Base-by-base conservation (phyloP, 345 rosid genomes). In the Laguncularia racemosa region DNA sequence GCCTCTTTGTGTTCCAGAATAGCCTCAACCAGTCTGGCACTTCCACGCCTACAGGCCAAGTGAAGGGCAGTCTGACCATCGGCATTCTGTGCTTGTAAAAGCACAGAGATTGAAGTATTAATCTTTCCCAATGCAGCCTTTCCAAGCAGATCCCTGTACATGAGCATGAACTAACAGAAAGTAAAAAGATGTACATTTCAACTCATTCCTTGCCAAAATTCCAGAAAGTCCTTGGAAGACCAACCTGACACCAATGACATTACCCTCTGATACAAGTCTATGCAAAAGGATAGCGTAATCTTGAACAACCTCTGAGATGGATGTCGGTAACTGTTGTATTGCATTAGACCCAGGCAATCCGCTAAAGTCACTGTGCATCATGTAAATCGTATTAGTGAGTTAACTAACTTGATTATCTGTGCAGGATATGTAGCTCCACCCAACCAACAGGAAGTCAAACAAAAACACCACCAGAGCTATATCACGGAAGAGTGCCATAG, bases 21-120 rank as follows among this genome's bases (percentile, higher is more conserved):
- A 60, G 87, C 75, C 72, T 70, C 82, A 61, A 93, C 97, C 68
- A 93, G 83, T 62, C 89, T 88, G 26, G 75, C 81, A 76, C 96
- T 79, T 68, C 99, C 97, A 62, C 96, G 90, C 65, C 97, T 81
- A 80, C 99, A 93, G 57, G 99, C 97, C 78, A 93, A 78, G 77
- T 93, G 99, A 59, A 89, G 89, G 61, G 95, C 86, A 21, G 95
- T 86, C 75, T 89, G 99, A 62, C 97, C 99, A 71, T 87, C 97
- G 60, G 84, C 53, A 70, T 93, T 93, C 19, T 85, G 92, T 48
- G 96, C 91, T 78, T 84, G 93, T 65, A 93, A 65, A 50, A 93
- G 76, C 28, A 67, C 72, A 63, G 76, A 68, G 59, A 93, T 52
- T 26, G 83, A 71, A 70, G 68, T 63, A 48, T 78, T 77, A 61